phyloP scores from a whole-genome alignment of 2,329 filamentous ascomycete species.

The Hypoxylon sp. region DNA sequence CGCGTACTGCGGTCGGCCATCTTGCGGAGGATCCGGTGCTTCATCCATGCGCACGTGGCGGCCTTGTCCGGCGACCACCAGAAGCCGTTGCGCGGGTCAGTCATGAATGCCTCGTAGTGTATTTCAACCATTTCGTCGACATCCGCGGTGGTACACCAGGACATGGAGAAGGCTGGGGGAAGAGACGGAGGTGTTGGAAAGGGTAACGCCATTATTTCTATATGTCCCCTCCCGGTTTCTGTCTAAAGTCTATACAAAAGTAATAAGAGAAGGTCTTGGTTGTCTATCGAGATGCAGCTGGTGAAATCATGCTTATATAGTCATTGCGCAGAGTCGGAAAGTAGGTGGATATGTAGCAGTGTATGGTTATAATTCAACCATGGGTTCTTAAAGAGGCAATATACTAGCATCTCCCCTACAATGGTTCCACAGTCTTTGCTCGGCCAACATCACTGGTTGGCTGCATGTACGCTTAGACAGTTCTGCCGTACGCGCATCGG shows the following conservation, averaged over 20 bases:
- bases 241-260: neutral
- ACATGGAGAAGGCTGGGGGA: constrained; percentile 48
- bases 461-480: neutral
- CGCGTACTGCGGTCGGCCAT: constrained; percentile 51
- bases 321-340: neutral
- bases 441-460: constrained; percentile 14
- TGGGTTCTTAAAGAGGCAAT: neutral
- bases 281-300: neutral
- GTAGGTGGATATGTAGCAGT: too few relatives aligned
- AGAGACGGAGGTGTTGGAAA: constrained; percentile 48
- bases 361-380: neutral
- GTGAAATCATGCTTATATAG: neutral
- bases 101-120: constrained; percentile 50
- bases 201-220: constrained; percentile 48
- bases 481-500: constrained; percentile 7
- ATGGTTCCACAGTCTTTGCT: constrained; percentile 11
- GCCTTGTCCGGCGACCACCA: constrained; percentile 52
- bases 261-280: neutral
- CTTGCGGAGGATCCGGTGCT: constrained; percentile 48
- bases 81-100: constrained; percentile 48
- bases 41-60: constrained; percentile 53
- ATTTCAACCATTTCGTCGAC: constrained; percentile 51
- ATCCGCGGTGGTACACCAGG: constrained; percentile 51
- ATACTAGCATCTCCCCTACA: constrained; percentile 9
- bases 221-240: neutral